Conservation (phyloP, 768 basidiomycete species). For the Macrolepiota dolichaula region DNA sequence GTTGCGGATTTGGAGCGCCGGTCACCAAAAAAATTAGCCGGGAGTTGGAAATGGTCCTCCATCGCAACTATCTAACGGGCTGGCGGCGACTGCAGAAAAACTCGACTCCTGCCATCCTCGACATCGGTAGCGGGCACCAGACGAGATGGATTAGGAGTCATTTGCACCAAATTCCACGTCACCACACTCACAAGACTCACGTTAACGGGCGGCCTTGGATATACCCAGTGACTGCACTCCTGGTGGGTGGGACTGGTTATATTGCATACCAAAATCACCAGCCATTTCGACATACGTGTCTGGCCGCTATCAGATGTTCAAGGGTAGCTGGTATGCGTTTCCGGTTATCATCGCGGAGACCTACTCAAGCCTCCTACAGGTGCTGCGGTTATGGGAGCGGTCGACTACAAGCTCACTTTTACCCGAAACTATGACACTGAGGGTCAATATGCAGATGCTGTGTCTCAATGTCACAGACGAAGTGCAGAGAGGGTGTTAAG, state of each 20-base stretch:
- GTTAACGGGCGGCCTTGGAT: conserved; percentile 24
- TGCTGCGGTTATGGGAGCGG: conserved; percentile 57
- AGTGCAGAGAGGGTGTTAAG: conserved; percentile 77
- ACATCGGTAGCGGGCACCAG: background rate
- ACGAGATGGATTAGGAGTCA: conserved; percentile 9
- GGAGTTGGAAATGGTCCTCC: conserved; percentile 10
- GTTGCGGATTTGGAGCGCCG: background rate
- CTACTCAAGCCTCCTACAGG: conserved; percentile 31
- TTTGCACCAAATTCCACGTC: background rate
- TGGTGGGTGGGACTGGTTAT: conserved; percentile 33
- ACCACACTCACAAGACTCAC: background rate
- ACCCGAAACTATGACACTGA: conserved; percentile 46
- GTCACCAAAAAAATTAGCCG: conserved; percentile 1
- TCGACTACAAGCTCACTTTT: conserved; percentile 75
- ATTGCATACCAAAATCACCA: conserved; percentile 65
- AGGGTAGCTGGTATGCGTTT: conserved; percentile 61
- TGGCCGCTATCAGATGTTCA: conserved; percentile 78
- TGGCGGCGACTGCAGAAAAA: conserved; percentile 5
- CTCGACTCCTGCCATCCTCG: background rate
- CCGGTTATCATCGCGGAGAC: background rate
- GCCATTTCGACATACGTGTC: conserved; percentile 69
- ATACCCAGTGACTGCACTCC: conserved; percentile 32
- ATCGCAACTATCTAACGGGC: background rate
- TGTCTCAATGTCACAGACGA: conserved; percentile 78
- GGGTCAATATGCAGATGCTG: conserved; percentile 47